Conservation (phyloP, 768 basidiomycete genomes). For the Tylopilus felleus region DNA sequence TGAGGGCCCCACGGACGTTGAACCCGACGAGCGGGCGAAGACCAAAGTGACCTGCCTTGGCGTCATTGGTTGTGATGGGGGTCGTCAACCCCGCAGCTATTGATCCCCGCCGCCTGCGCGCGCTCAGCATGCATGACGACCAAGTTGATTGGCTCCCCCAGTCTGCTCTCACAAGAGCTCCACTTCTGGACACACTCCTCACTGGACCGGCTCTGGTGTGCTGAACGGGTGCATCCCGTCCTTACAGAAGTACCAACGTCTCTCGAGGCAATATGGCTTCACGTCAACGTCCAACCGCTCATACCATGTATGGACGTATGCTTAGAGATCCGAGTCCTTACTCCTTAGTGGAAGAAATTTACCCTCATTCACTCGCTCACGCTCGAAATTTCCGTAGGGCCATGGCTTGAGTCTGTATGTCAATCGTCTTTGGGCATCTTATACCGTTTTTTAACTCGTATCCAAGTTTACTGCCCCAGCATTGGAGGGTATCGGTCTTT, state of each 20-base stretch:
- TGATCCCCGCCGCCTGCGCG: not conserved
- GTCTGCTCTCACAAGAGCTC: conserved; percentile 2
- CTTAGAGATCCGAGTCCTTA: too few species aligned
- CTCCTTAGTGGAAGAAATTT: not conserved
- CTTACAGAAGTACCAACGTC: not conserved
- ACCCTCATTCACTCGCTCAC: conserved; percentile 10
- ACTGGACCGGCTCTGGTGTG: too few species aligned
- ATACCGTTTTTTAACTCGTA: not conserved
- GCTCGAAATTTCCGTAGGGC: not conserved
- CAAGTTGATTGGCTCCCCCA: not conserved
- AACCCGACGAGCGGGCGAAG: not conserved
- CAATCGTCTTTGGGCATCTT: not conserved
- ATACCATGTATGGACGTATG: not conserved
- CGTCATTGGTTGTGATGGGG: not conserved
- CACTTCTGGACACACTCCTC: not conserved
- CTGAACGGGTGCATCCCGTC: not conserved
- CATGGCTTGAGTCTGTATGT: not conserved
- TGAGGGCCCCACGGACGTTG: not conserved
- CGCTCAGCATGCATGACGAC: not conserved
- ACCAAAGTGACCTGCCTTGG: conserved; percentile 9
- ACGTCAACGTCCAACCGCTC: not conserved
- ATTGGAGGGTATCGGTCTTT: not conserved
- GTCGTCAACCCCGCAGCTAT: not conserved
- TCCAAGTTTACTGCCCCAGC: not conserved
- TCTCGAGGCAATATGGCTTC: conserved; percentile 3